Percentiles rank a stretch among this genome's conserved stretches.
Conservation (phyloP, 495 filamentous ascomycete species). For the Bombardia bombarda region DNA sequence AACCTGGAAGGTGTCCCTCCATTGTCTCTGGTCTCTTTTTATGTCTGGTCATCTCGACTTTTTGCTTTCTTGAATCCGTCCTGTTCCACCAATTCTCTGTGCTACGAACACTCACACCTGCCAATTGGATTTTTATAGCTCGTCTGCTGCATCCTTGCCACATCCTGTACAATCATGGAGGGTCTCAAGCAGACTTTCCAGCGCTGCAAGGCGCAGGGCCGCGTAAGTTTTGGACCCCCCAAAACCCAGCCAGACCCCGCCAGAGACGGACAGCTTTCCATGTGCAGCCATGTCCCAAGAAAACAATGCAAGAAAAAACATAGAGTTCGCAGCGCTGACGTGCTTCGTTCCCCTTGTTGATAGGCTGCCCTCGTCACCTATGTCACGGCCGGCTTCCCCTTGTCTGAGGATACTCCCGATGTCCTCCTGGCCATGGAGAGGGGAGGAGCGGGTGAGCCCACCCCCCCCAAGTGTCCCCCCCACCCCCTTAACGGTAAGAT, state of each 20-base stretch:
- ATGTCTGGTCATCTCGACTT: too few species aligned
- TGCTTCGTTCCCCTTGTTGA: neutral
- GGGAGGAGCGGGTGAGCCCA: constrained; percentile 73
- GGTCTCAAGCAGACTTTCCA: constrained; percentile 78
- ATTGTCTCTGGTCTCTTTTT: too few species aligned
- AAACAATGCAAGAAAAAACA: neutral
- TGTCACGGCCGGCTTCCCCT: constrained; percentile 91
- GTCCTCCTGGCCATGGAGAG: constrained; percentile 84
- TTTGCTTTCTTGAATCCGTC: too few species aligned
- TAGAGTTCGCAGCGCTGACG: constrained; percentile 9
- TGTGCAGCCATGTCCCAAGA: neutral
- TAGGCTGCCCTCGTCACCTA: constrained; percentile 84
- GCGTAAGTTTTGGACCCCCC: constrained; percentile 44
- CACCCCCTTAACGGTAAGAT: neutral
- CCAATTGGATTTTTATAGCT: too few species aligned
- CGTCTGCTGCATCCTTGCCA: too few species aligned
- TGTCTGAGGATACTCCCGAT: constrained; percentile 68
- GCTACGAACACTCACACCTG: too few species aligned
- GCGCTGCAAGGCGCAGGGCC: constrained; percentile 69
- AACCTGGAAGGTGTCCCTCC: too few species aligned
- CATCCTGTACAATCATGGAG: too few species aligned
- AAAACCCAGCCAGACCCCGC: constrained; percentile 4
- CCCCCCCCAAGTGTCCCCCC: neutral
- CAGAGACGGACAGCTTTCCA: neutral
- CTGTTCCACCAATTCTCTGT: too few species aligned